These are phyloP conservation scores for Jasminum sambac DNA, from an alignment of 257 asterid species.

Conservation along the genomic window DNA sequence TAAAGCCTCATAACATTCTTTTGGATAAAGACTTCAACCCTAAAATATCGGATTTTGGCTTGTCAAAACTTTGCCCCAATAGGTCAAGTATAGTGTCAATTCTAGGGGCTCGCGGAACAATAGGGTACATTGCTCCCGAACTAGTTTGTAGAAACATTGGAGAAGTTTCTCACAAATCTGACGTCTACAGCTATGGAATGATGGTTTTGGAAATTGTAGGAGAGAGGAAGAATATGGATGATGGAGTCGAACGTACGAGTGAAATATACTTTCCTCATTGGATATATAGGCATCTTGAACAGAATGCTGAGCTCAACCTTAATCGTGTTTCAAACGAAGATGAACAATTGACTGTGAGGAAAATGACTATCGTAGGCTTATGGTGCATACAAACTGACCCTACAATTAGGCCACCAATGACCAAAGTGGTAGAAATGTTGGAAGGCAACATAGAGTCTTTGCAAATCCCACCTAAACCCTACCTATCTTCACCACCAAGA, in stretches of 20 bases:
- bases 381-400: slow-evolving; percentile 42
- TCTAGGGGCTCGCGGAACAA: slow-evolving; percentile 28
- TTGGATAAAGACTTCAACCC: slow-evolving; percentile 31
- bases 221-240: slow-evolving; percentile 27
- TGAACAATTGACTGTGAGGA: slow-evolving; percentile 13
- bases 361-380: slow-evolving; percentile 28
- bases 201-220: slow-evolving; percentile 44
- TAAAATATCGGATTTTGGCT: slow-evolving; percentile 36
- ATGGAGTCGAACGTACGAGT: not conserved
- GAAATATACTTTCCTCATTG: slow-evolving; percentile 38
- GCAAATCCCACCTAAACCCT: slow-evolving; percentile 31
- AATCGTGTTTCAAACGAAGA: slow-evolving; percentile 12
- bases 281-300: slow-evolving; percentile 28
- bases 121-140: slow-evolving; percentile 44
- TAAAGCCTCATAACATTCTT: slow-evolving; percentile 44
- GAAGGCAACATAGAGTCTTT: slow-evolving; percentile 26
- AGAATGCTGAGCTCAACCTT: not conserved
- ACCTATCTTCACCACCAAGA: slow-evolving; percentile 18
- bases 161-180: slow-evolving; percentile 37
- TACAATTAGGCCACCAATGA: slow-evolving; percentile 25
- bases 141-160: slow-evolving; percentile 27
- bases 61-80: slow-evolving; percentile 24
- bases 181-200: slow-evolving; percentile 44
- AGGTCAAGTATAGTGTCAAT: slow-evolving; percentile 22
- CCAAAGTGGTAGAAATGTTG: slow-evolving; percentile 32